phyloP scores from a whole-genome alignment of 2,329 filamentous ascomycete species.

The Hypoxylon sp. region DNA sequence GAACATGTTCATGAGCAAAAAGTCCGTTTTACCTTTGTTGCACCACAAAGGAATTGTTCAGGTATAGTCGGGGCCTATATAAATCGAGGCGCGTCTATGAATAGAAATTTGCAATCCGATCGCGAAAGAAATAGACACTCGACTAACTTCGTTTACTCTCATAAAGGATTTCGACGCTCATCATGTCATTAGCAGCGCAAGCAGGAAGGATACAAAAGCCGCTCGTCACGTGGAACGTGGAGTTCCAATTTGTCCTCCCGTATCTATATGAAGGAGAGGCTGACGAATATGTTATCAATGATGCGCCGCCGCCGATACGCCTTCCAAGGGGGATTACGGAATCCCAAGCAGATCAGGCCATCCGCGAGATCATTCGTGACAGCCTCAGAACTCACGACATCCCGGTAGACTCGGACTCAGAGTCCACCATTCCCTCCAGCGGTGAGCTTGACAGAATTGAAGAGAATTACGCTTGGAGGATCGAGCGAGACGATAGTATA shows the following conservation, averaged over 20 bases:
- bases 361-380: too few species aligned
- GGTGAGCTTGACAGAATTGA: too few species aligned
- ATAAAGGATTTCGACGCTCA: background rate
- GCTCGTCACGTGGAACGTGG: slow-evolving; percentile 35
- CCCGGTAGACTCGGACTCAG: too few species aligned
- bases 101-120: background rate
- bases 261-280: background rate
- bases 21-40: background rate
- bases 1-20: background rate
- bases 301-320: slow-evolving; percentile 14
- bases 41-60: background rate
- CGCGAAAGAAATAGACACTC: background rate
- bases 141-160: background rate
- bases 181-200: slow-evolving; percentile 19
- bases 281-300: slow-evolving; percentile 6
- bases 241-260: slow-evolving; percentile 37
- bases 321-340: too few species aligned
- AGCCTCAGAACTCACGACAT: too few species aligned
- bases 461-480: too few species aligned
- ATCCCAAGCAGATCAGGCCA: too few species aligned
- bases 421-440: too few species aligned
- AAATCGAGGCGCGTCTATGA: background rate
- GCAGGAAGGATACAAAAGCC: background rate
- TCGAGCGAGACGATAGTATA: too few species aligned
- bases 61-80: background rate